Evolutionary conservation across 2,329 filamentous ascomycete species (phyloP), one percentile per base, ranked within the genome.

Genomic region (Paecilomyces dactylethromorphus): DNA sequence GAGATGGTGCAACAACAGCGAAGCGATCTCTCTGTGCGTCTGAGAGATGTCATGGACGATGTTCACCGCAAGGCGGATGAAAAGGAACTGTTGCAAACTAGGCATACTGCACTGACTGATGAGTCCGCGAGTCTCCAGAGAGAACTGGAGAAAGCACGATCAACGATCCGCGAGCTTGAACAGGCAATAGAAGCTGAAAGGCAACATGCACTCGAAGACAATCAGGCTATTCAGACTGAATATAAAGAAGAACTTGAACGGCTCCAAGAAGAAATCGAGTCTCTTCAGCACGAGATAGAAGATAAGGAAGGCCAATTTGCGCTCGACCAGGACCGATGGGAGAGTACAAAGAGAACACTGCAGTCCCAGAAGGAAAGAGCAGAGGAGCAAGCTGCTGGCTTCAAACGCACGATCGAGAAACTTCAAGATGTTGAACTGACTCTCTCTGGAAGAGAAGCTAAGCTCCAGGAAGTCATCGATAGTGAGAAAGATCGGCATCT

Each of bases 301-400:
- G 85, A 89, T 64, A 89, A 87, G 63, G 86, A 90, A 65, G 87
- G 86, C 54, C 79, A 88, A 39, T 87, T 88, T 73, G 86, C 87
- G 59, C 84, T 87, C 59, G 87, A 90, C 66, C 84, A 83, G 70
- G 88, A 91, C 62, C 85, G 86, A 65, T 91, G 88, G 88, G 86
- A 89, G 56, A 83, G 82, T 7, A 84, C 87, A 67, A 86, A 81
- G 66, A 83, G 84, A 33, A 82, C 81, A 49, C 75, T 92, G 1
- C 83, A 89, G 65, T 80, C 85, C 1, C 86, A 90, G 65, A 84
- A 84, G 57, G 81, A 86, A 54, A 82, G 83, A 58, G 85, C 86
- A 0, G 87, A 90, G 67, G 86, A 90, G 65, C 85, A 86, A 65
- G 87, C 86, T 2, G 76, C 78, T 11, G 84, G 86, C 8, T 81